Base-by-base conservation (phyloP, 805 yeast species). In the Pichia eremophila region DNA sequence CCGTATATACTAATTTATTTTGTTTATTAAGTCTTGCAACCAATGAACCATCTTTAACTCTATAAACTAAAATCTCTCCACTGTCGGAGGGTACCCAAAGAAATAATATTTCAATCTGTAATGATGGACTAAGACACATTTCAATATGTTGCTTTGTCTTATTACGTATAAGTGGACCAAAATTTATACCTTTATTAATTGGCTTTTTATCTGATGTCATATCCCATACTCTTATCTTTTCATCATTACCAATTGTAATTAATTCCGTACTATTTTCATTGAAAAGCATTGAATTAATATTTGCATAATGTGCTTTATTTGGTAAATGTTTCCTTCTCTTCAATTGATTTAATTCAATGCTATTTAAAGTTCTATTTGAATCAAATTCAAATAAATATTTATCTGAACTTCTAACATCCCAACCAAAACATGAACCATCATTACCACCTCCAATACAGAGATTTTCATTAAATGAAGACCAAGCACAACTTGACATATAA, bases 281-380 rank as follows among this genome's bases (percentile, higher is more conserved):
- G 93, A 96, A 90, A 15, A 72, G 65, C 5, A 90, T 57, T 0
- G 95, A 95, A 61, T 89, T 89, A 32, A 88, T 87, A 0, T 83
- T 78, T 3, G 81, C 84, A 58, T 79, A 71, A 57, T 90, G 97
- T 0, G 95, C 91, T 55, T 77, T 78, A 2, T 74, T 15, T 14
- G 36, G 2, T 34, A 15, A 3, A 34, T 15, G 3, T 14, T 34
- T 34, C 36, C 17, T 34, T 34, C 15, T 34, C 18, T 14, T 34
- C 17, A 14, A 15, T 8, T 8, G n/a, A 11, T 27, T 11, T 14
- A 17, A 11, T 14, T 49, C 49, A n/a, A 51, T 54, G 31, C 51
- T 58, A 5, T 53, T 56, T 41, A 51, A 44, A 1, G 64, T 58
- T 12, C 56, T 36, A 42, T 58, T 59, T 43, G 78, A 68, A 58